Base-by-base conservation (phyloP, 352 stramenopile species). In the Phytophthora sp. region DNA sequence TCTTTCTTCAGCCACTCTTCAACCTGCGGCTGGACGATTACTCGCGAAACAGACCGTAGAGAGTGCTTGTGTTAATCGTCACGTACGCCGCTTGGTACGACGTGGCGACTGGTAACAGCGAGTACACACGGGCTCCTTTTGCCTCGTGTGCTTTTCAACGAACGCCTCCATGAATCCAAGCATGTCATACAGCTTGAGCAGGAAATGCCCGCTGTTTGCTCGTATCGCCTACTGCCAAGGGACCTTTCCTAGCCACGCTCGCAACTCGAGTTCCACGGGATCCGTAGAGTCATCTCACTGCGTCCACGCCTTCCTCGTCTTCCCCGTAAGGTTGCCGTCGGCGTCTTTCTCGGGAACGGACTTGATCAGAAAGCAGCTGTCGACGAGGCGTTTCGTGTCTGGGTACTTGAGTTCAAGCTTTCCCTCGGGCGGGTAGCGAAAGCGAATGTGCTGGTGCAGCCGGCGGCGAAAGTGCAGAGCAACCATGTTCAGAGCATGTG, bases 171-270 rank as follows among this genome's bases (percentile, higher is more conserved):
- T n/a, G n/a, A n/a, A n/a, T n/a, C n/a, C n/a, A n/a, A n/a, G n/a
- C n/a, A n/a, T n/a, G n/a, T n/a, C n/a, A n/a, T n/a, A n/a, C n/a
- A 51, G 24, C 15, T 33, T 51, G 23, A 13, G 44, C 5, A 51
- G 4, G 24, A 51, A 51, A 18, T 51, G 44, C 1, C 16, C 24
- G 15, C 23, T 35, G 24, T 51, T 51, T 15, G 2, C 44, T 33
- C 44, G 44, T 8, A 51, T 51, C 23, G 11, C 3, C 44, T 24
- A 51, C 44, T 51, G 44, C 44, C 44, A 51, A 21, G 44, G 44
- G 18, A 35, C 44, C 2, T 35, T 35, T 8, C n/a, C 11, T 24
- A 51, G 23, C 44, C 44, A 51, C 21, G 1, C 7, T 3, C 44
- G 44, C 23, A 49, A 30, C 13, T 29, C 41, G 2, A 18, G 18